These are phyloP conservation scores for Kluyveromyces wickerhamii DNA, from an alignment of 805 yeast species.

Conservation along the genomic window DNA sequence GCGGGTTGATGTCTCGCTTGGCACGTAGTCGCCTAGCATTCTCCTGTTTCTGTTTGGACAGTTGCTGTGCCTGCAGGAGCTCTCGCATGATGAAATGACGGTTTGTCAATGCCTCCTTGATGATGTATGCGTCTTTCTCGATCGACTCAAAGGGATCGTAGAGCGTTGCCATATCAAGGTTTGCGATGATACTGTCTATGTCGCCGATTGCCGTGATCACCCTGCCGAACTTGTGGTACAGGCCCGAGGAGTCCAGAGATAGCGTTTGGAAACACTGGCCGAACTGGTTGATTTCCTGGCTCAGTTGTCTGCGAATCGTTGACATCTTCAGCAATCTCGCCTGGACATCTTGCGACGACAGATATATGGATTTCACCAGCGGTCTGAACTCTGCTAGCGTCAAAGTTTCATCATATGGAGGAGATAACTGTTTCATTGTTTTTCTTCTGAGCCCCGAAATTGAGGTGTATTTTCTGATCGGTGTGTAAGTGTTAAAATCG, in stretches of 20 bases:
- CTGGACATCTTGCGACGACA: conserved; percentile 42
- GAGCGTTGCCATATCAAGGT: conserved; percentile 62
- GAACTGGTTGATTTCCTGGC: conserved; percentile 48
- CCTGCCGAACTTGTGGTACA: conserved; percentile 76
- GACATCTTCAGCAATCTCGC: conserved; percentile 51
- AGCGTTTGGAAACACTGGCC: conserved; percentile 31
- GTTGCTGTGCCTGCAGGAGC: conserved; percentile 66
- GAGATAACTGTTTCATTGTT: conserved; percentile 83
- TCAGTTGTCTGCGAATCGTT: conserved; percentile 38
- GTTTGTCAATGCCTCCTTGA: conserved; percentile 89
- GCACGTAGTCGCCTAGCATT: conserved; percentile 64
- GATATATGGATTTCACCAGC: conserved; percentile 65
- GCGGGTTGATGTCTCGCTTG: conserved; percentile 69
- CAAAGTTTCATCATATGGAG: conserved; percentile 82
- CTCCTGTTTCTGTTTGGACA: conserved; percentile 60
- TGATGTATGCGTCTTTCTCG: conserved; percentile 69
- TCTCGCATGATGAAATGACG: conserved; percentile 91
- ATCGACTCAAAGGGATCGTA: conserved; percentile 67
- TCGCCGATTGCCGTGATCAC: conserved; percentile 68
- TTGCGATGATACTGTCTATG: conserved; percentile 59
- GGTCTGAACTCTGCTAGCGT: conserved; percentile 86
- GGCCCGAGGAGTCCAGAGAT: conserved; percentile 28
- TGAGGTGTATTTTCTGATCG: conserved; percentile 46
- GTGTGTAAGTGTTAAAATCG: conserved; percentile 49
- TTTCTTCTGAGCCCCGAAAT: conserved; percentile 85